A percentile compares a stretch with the other conserved stretches of the same genome.
Evolutionary conservation across 495 filamentous ascomycete genomes (phyloP).

Genomic region (Penicillium ucsense): DNA sequence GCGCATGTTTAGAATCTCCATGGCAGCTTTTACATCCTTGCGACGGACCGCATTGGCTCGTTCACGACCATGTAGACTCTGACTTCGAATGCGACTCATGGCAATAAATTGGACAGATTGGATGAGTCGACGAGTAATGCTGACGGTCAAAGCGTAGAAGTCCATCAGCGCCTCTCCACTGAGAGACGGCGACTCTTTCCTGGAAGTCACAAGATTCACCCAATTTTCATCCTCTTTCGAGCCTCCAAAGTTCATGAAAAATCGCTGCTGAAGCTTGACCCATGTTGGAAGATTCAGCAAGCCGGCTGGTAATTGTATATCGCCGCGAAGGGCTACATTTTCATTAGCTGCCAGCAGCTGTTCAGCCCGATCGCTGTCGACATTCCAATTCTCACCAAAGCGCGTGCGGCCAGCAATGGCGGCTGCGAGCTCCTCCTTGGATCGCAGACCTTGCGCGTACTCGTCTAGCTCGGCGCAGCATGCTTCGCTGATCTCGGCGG

Average conservation of each 20-base stretch:
- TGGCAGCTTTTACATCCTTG: slow-evolving; percentile 57
- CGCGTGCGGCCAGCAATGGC: slow-evolving; percentile 41
- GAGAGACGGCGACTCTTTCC: slow-evolving; percentile 51
- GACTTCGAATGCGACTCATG: slow-evolving; percentile 43
- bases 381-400: slow-evolving; percentile 47
- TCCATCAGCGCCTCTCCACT: slow-evolving; percentile 60
- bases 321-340: slow-evolving; percentile 15
- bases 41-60: slow-evolving; percentile 33
- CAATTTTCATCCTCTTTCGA: slow-evolving; percentile 52
- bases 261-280: slow-evolving; percentile 50
- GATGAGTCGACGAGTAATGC: slow-evolving; percentile 58
- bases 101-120: slow-evolving; percentile 58
- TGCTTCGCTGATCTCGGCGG: slow-evolving; percentile 58
- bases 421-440: slow-evolving; percentile 48
- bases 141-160: slow-evolving; percentile 58
- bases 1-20: slow-evolving; percentile 39
- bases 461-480: slow-evolving; percentile 57
- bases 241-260: slow-evolving; percentile 72
- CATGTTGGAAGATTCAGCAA: slow-evolving; percentile 51
- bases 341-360: slow-evolving; percentile 16
- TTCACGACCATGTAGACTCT: slow-evolving; percentile 23
- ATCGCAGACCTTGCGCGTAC: slow-evolving; percentile 51
- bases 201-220: slow-evolving; percentile 34
- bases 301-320: slow-evolving; percentile 39
- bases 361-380: slow-evolving; percentile 30